Conservation (phyloP, 2,329 filamentous ascomycete species). For the Pseudocercospora macadamiae region DNA sequence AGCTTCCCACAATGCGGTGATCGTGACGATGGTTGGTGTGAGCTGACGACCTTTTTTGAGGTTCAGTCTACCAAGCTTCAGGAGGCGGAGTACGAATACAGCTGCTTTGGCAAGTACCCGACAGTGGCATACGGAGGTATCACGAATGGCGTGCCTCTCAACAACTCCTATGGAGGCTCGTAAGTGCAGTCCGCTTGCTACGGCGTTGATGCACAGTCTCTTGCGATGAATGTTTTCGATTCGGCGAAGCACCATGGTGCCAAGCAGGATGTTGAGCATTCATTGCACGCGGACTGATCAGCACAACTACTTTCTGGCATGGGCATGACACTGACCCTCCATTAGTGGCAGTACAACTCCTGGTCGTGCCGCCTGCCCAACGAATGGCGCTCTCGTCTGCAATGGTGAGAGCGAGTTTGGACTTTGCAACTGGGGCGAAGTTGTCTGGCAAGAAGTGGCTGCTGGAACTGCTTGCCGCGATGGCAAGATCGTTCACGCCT, state of each 20-base stretch:
- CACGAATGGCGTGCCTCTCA: slow-evolving; percentile 53
- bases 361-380: slow-evolving; percentile 35
- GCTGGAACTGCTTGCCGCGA: slow-evolving; percentile 49
- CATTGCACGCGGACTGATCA: no score
- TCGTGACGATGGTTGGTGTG: slow-evolving; percentile 76
- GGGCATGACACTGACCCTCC: no score
- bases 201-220: no score
- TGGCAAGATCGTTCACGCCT: slow-evolving; percentile 41
- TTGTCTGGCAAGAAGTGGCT: slow-evolving; percentile 47
- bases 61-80: slow-evolving; percentile 60
- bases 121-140: slow-evolving; percentile 53
- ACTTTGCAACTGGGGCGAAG: slow-evolving; percentile 47
- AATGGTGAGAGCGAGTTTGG: slow-evolving; percentile 46
- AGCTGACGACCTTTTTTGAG: slow-evolving; percentile 67
- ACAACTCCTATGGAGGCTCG: not conserved
- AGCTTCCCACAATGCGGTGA: slow-evolving; percentile 68
- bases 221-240: no score
- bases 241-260: no score
- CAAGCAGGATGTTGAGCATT: no score
- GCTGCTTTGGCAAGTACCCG: slow-evolving; percentile 65
- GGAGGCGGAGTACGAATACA: slow-evolving; percentile 63
- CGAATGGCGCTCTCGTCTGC: slow-evolving; percentile 44
- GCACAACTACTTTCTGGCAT: no score
- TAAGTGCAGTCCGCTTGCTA: no score
- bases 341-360: not conserved